Percentiles rank a stretch among this genome's conserved stretches.
Evolutionary conservation across 2,329 filamentous ascomycete species (phyloP).

Genomic region (Trichoderma sp.): DNA sequence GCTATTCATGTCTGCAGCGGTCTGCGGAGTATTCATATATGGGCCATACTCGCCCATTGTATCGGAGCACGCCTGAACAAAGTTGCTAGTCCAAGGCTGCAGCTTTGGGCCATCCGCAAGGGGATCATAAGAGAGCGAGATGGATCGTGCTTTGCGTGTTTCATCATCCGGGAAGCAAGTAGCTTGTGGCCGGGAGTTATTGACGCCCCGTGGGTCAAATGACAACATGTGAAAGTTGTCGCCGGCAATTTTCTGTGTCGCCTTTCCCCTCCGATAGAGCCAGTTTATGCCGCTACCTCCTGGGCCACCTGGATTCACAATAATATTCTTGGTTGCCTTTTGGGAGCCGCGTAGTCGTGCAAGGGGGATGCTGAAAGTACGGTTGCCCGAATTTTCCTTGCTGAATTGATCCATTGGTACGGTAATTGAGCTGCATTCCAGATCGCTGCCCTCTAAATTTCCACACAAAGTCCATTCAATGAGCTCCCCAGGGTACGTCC

Average conservation of each 20-base stretch:
- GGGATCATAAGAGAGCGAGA: not conserved
- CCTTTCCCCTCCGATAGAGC: constrained; percentile 37
- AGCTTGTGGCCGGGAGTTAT: not conserved
- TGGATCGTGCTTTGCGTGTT: not conserved
- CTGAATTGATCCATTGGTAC: constrained; percentile 52
- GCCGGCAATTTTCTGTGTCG: constrained; percentile 39
- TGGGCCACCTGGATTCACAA: constrained; percentile 52
- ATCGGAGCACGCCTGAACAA: constrained; percentile 44
- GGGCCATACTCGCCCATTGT: constrained; percentile 46
- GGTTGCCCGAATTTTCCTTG: constrained; percentile 34
- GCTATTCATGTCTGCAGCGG: constrained; percentile 54
- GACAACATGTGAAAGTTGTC: constrained; percentile 48
- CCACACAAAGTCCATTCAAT: constrained; percentile 45
- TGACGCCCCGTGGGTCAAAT: constrained; percentile 31
- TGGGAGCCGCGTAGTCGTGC: not conserved
- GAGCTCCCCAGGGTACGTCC: constrained; percentile 37
- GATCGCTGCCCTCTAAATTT: constrained; percentile 34
- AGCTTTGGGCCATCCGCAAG: constrained; percentile 43
- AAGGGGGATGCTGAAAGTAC: not conserved
- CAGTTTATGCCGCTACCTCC: constrained; percentile 42
- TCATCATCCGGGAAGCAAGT: not conserved
- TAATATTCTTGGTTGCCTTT: constrained; percentile 41
- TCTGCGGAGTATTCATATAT: constrained; percentile 53
- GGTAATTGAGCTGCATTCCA: constrained; percentile 46
- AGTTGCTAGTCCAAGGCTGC: constrained; percentile 46